Evolutionary conservation across 2,329 filamentous ascomycete genomes (phyloP), one percentile per base, ranked within the genome.

Genomic region (Xylariaceae sp.): DNA sequence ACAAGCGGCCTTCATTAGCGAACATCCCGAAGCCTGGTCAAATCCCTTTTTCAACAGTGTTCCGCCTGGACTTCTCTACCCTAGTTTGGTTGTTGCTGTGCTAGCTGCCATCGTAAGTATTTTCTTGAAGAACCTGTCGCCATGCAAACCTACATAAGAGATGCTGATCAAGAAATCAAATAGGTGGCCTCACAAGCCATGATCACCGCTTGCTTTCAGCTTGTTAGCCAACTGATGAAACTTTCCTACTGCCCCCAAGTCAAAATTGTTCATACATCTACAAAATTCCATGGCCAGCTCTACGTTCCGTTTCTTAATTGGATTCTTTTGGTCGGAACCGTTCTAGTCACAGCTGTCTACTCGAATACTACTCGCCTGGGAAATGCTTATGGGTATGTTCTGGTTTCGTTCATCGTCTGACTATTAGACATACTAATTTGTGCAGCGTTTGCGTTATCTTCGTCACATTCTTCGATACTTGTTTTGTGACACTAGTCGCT

Each of bases 261-360:
- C 65, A 84, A 87, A 60, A 77, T 88, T 4, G 77, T 87, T 1
- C 87, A 91, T 63, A 90, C 87, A 0, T 88, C 84, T 6, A 80
- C 77, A 34, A 77, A 71, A 2, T 89, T 89, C 57, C 83, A 90
- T 60, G 87, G 87, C 2, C 88, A 93, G 63, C 75, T 92, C 0
- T 92, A 90, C 61, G 83, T 93, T 14, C 88, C 88, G 0, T 71
- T 88, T 12, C 82, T 84, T 3, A 92, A 92, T 63, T 91, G 88
- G 86, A 71, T 91, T 1, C 75, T 92, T 56, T 87, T 91, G 84
- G 74, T 88, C 31, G 87, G 87, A 1, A 86, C 86, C 1, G 78
- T 93, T n/a, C 72, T 90, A 9, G 83, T 91, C 9, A 87, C 88
- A 1, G 83, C 82, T 0, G 80, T 89, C 2, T 91, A 89, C 71